Evolutionary conservation across 345 rosid genomes (phyloP), one percentile per base, ranked within the genome.

Genomic region (Kandelia obovata): DNA sequence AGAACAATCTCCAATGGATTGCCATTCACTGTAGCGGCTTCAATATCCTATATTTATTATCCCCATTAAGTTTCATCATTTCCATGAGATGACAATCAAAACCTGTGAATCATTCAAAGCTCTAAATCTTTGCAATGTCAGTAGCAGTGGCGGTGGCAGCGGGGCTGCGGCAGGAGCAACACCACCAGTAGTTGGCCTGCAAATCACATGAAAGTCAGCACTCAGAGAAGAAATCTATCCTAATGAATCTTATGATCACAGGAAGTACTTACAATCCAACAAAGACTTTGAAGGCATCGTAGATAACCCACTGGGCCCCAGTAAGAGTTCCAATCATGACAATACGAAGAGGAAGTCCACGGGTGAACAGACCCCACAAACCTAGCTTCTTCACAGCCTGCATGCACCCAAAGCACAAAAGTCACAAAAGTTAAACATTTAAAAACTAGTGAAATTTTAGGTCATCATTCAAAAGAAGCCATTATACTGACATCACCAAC

Each of bases 281-380:
- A 61, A 86, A 90, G 25, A 96, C 98, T 84, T 96, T 96, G 87
- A 96, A 90, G 59, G 98, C 91, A 78, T 92, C 99, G 65, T 96
- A 90, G 65, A 96, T 72, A 49, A 87, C 97, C 99, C 99, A 96
- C 53, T 96, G 99, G 13, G 98, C 97, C 63, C 96, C 98, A 0
- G 98, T 95, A 66, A 95, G 91, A 31, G 99, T 90, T 68, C 99
- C 99, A 8, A 95, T 96, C 99, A 95, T 95, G 77, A 90, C 97
- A 75, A 92, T 95, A 74, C 98, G 90, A 3, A 96, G 92, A 62
- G 99, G 97, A 73, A 90, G 97, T 13, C 99, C 98, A 16, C 97
- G 91, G 35, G 99, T 96, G 76, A 96, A 96, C 23, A 96, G 90
- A 34, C 99, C 99, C 96, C 76, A 67, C 71, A 85, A 28, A 15